Evolutionary conservation across 2,329 filamentous ascomycete genomes (phyloP).

Genomic region (Aspergillus viridinutans): DNA sequence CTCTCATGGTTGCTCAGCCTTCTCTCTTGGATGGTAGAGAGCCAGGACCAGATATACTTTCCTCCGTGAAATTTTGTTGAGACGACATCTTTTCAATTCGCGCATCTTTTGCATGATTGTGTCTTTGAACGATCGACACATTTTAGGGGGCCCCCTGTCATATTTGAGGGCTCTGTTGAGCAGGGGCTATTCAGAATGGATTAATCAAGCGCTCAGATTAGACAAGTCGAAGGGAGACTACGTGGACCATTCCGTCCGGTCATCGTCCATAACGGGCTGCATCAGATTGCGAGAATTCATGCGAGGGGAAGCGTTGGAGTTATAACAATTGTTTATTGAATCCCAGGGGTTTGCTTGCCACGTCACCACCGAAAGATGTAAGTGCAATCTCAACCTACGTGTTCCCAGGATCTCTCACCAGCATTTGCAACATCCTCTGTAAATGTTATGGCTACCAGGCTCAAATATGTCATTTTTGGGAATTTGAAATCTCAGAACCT

Average conservation of each 20-base stretch:
- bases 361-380: constrained; percentile 27
- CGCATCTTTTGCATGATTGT: neutral
- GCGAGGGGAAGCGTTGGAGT: constrained; percentile 18
- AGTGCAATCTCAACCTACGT: constrained; percentile 18
- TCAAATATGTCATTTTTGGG: neutral
- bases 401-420: neutral
- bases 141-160: neutral
- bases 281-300: constrained; percentile 16
- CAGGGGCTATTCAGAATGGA: neutral
- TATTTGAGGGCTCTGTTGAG: neutral
- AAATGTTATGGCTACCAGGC: constrained; percentile 8
- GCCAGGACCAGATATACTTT: neutral
- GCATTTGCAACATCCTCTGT: neutral
- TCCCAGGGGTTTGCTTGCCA: constrained; percentile 25
- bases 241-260: constrained; percentile 25
- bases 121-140: neutral
- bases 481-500: constrained; percentile 9
- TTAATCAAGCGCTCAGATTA: constrained; percentile 8
- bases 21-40: neutral
- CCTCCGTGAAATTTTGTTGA: neutral
- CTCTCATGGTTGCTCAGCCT: neutral
- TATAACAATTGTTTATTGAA: constrained; percentile 16
- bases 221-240: constrained; percentile 16
- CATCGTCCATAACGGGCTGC: constrained; percentile 9
- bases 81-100: neutral